Evolutionary conservation across 441 rosid species (phyloP).

Genomic region (Syzygium malaccense): DNA sequence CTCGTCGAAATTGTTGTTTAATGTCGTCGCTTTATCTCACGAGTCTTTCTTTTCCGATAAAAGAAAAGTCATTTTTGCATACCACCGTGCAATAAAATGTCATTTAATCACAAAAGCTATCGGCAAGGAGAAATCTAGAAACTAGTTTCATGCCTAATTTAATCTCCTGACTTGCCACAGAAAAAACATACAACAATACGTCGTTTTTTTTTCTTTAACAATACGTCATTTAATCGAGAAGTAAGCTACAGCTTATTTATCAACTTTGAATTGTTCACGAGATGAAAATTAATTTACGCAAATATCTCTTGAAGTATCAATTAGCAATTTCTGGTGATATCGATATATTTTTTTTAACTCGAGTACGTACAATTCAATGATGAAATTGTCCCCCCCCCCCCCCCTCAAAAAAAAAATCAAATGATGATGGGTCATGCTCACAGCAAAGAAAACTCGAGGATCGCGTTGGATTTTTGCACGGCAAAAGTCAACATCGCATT

Average conservation of each 20-base stretch:
- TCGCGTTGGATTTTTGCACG: not conserved
- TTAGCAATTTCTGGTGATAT: not conserved
- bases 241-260: too few relatives aligned
- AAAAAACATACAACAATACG: too few relatives aligned
- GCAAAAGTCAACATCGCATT: not conserved
- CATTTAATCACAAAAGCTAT: not conserved
- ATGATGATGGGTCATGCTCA: not conserved
- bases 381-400: not conserved
- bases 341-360: not conserved
- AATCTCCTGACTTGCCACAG: too few relatives aligned
- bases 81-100: accelerated
- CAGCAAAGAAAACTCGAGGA: not conserved
- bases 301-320: not conserved
- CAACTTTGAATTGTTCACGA: too few relatives aligned
- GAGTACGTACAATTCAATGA: not conserved
- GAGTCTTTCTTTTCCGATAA: not conserved
- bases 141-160: accelerated
- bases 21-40: not conserved
- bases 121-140: not conserved
- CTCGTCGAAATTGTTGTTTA: not conserved
- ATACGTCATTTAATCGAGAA: too few relatives aligned
- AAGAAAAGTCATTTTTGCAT: not conserved
- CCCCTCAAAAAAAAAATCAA: not conserved
- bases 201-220: too few relatives aligned
- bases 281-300: not conserved